A percentile compares a stretch with the other conserved stretches of the same genome.
Conservation (phyloP, 2,329 filamentous ascomycete genomes). For the Ceratocystis cacaofunesta region DNA sequence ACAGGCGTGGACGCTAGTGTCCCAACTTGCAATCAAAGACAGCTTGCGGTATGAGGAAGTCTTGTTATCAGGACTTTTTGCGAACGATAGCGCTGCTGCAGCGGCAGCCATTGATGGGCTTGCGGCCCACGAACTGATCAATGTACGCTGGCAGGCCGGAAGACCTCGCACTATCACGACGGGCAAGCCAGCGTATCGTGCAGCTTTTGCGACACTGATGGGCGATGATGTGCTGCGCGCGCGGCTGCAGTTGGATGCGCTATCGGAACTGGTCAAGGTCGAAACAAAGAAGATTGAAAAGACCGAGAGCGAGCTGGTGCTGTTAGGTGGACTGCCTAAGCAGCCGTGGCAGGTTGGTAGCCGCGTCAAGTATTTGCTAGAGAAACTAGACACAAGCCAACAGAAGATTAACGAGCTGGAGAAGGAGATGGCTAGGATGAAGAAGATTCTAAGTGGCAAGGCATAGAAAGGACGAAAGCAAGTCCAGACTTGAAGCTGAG, state of each 20-base stretch:
- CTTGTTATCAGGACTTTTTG: slow-evolving; percentile 61
- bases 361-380: slow-evolving; percentile 56
- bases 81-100: slow-evolving; percentile 32
- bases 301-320: slow-evolving; percentile 58
- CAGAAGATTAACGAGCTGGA: slow-evolving; percentile 60
- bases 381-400: slow-evolving; percentile 61
- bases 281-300: slow-evolving; percentile 64
- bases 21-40: slow-evolving; percentile 53
- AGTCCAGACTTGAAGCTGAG: neutral
- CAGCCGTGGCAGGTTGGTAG: slow-evolving; percentile 53
- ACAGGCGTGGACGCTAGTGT: slow-evolving; percentile 84
- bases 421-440: slow-evolving; percentile 52
- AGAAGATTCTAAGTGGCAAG: slow-evolving; percentile 34
- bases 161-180: slow-evolving; percentile 64
- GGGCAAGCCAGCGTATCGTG: slow-evolving; percentile 72
- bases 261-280: slow-evolving; percentile 53
- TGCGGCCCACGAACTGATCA: slow-evolving; percentile 73
- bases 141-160: slow-evolving; percentile 56
- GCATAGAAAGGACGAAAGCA: neutral
- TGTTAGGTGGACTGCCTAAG: slow-evolving; percentile 55
- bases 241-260: slow-evolving; percentile 55
- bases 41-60: slow-evolving; percentile 73
- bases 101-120: slow-evolving; percentile 56
- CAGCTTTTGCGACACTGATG: slow-evolving; percentile 61
- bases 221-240: slow-evolving; percentile 58